Evolutionary conservation across 1,284 basidiomycete genomes (phyloP).

Genomic region (Cryptococcus jaspeensis): DNA sequence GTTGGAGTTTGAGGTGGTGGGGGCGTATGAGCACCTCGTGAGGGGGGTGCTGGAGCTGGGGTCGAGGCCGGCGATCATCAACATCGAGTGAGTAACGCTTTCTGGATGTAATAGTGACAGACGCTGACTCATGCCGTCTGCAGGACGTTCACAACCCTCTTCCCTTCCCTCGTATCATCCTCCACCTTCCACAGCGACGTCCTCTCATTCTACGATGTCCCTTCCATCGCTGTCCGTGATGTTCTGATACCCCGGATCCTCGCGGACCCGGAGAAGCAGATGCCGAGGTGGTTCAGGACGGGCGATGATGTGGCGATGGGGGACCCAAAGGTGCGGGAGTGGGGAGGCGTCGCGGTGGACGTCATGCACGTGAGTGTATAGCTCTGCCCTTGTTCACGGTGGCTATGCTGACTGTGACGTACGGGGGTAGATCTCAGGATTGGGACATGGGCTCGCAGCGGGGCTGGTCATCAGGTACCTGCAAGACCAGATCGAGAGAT

Average conservation of each 20-base stretch:
- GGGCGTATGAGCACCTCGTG: conserved; percentile 44
- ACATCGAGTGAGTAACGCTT: conserved; percentile 48
- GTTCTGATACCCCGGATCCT: conserved; percentile 42
- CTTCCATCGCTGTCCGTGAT: conserved; percentile 44
- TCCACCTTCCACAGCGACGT: conserved; percentile 46
- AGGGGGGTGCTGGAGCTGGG: conserved; percentile 40
- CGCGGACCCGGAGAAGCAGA: conserved; percentile 36
- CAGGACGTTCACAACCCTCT: conserved; percentile 49
- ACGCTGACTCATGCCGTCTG: neutral
- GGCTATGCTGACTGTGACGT: neutral
- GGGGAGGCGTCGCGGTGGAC: conserved; percentile 43
- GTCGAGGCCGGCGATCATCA: conserved; percentile 44
- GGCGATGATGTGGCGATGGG: conserved; percentile 31
- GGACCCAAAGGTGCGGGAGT: conserved; percentile 43
- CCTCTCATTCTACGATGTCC: conserved; percentile 47
- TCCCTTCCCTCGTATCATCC: conserved; percentile 39
- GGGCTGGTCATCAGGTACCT: conserved; percentile 43
- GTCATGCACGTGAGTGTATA: conserved; percentile 49
- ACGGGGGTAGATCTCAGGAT: conserved; percentile 36
- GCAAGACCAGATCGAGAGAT: conserved; percentile 27
- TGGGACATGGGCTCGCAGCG: conserved; percentile 43
- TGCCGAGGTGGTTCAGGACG: conserved; percentile 47
- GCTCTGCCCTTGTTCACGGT: neutral
- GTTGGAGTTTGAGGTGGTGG: conserved; percentile 29
- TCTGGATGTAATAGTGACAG: too few species aligned